phyloP scores from a whole-genome alignment of 306 rosid genomes.

The Vicia sativa region DNA sequence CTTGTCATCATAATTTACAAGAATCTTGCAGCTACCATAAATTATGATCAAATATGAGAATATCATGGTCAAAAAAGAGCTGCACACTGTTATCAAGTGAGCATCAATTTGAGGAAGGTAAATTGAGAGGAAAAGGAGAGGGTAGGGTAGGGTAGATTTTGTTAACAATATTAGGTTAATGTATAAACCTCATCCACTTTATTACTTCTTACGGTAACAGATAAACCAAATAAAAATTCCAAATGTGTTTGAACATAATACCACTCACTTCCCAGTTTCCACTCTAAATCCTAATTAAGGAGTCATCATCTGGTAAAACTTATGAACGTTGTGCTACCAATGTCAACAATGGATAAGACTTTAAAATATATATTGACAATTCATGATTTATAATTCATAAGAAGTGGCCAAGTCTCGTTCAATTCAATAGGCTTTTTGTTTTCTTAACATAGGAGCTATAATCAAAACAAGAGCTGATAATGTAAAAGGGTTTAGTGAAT shows the following conservation, averaged over 20 bases:
- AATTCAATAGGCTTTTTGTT: conserved; percentile 9
- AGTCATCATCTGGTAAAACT: not conserved
- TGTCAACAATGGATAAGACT: too few relatives aligned
- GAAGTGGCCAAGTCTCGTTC: not conserved
- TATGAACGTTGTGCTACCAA: not conserved
- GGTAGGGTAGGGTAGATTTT: not conserved
- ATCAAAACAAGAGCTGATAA: conserved; percentile 11
- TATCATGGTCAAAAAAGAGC: not conserved
- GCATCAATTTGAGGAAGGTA: not conserved
- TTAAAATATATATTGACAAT: too few relatives aligned
- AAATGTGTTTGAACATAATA: not conserved
- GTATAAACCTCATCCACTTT: not conserved
- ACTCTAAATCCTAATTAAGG: conserved; percentile 1
- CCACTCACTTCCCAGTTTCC: not conserved
- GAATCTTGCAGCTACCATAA: too few relatives aligned
- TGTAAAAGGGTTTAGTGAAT: conserved; percentile 12
- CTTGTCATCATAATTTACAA: too few relatives aligned
- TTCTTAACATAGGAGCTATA: not conserved
- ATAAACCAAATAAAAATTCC: conserved; percentile 6
- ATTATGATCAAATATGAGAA: too few relatives aligned
- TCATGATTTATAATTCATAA: too few relatives aligned
- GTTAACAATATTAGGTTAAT: not conserved
- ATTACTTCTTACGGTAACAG: conserved; percentile 5
- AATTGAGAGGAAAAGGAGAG: conserved; percentile 2
- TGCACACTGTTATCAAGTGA: conserved; percentile 16